Percentiles rank a stretch among this genome's conserved stretches.
Conservation (phyloP, 179 eudicot genomes). For the Spergularia azorica region DNA sequence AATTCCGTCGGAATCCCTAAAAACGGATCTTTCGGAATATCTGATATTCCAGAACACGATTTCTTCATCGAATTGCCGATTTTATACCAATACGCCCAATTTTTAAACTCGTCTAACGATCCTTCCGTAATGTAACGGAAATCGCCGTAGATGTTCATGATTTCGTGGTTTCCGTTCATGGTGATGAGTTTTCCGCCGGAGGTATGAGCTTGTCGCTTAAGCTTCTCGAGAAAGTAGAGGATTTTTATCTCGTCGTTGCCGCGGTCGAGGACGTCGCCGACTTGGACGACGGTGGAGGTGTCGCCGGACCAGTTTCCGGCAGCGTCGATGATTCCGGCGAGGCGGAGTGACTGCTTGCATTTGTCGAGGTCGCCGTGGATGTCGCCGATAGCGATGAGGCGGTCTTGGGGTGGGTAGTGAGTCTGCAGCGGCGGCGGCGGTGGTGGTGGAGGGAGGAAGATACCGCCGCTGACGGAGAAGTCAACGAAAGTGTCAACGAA, state of each 20-base stretch:
- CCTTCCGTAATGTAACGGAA: constrained; percentile 53
- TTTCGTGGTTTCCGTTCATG: constrained; percentile 95
- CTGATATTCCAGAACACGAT: constrained; percentile 40
- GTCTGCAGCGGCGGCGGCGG: constrained; percentile 27
- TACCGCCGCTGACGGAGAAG: constrained; percentile 63
- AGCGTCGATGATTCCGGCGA: constrained; percentile 61
- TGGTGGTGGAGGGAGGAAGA: constrained; percentile 50
- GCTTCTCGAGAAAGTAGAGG: constrained; percentile 67
- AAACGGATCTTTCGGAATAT: constrained; percentile 40
- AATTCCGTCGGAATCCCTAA: constrained; percentile 48
- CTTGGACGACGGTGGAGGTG: constrained; percentile 72
- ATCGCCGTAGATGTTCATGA: constrained; percentile 77
- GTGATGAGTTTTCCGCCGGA: constrained; percentile 65
- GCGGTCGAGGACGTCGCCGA: constrained; percentile 91
- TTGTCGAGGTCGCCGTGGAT: constrained; percentile 89
- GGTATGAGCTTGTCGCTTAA: constrained; percentile 62
- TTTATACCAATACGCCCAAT: constrained; percentile 79
- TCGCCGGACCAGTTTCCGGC: constrained; percentile 79
- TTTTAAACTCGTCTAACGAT: constrained; percentile 57
- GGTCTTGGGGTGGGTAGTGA: constrained; percentile 50
- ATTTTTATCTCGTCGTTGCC: constrained; percentile 78
- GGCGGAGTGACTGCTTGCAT: constrained; percentile 60
- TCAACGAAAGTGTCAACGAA: constrained; percentile 80
- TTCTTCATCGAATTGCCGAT: constrained; percentile 64
- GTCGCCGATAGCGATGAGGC: constrained; percentile 84